These are phyloP conservation scores for Crithidia expoeki DNA, from an alignment of 208 protist species.

Conservation along the genomic window DNA sequence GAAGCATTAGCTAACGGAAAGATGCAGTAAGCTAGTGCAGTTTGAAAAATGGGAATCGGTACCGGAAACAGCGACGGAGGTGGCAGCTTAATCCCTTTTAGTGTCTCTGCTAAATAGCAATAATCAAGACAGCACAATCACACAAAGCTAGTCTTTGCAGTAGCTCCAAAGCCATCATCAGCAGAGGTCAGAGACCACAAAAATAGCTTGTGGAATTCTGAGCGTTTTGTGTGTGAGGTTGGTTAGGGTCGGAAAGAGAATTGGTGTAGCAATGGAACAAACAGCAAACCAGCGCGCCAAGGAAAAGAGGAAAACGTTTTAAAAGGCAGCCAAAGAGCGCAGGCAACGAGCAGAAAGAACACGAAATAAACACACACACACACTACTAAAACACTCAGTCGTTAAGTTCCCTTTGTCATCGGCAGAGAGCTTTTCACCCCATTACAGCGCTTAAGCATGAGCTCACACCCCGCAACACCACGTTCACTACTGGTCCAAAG, in stretches of 20 bases:
- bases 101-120: too few species aligned
- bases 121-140: too few species aligned
- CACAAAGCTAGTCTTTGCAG: too few species aligned
- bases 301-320: not conserved
- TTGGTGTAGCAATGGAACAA: not conserved
- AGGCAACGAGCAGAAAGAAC: not conserved
- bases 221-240: too few species aligned
- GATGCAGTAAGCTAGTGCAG: too few species aligned
- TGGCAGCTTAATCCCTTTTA: too few species aligned
- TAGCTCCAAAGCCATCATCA: too few species aligned
- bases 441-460: conserved; percentile 27
- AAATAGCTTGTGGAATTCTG: too few species aligned
- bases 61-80: too few species aligned
- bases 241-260: not conserved
- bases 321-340: not conserved
- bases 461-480: conserved; percentile 30
- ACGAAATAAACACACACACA: not conserved
- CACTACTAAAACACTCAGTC: not conserved
- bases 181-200: too few species aligned
- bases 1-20: too few species aligned
- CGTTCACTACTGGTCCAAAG: conserved; percentile 33
- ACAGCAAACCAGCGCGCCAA: not conserved
- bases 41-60: too few species aligned
- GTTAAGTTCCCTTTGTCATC: not conserved
- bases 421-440: conserved; percentile 4